Base-by-base conservation (phyloP, 768 basidiomycete genomes). In the Udeniomyces megalosporus region DNA sequence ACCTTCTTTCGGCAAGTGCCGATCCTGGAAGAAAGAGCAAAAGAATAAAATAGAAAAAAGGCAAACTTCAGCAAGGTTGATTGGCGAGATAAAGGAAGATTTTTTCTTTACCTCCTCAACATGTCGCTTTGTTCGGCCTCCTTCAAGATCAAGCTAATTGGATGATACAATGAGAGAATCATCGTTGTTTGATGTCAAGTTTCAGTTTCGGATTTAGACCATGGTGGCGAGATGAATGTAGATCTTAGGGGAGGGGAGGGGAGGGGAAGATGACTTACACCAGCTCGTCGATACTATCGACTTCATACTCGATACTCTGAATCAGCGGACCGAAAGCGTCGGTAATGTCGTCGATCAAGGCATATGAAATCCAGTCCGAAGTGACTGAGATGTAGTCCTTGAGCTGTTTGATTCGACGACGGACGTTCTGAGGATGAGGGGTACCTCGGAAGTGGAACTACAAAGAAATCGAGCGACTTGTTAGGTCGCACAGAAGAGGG, bases 311-410 rank as follows among this genome's bases (percentile, higher is more conserved):
- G 74, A 97, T 99, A 71, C 84, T 84, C 74, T 97, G 95, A 69
- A 99, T 97, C 62, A 99, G 80, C 4, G 95, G 95, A 15, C 95
- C 95, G 72, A 99, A 99, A 10, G 91, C 93, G 71, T 99, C 95
- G 52, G 95, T 97, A 73, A 99, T 97, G 75, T 99, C 95, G 75
- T 99, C 95, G 71, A 99, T 99, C 64, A 99, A 81, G 11, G 95
- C 95, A 69, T 99, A 99, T 4, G 92, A 96, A 67, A 99, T 99
- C 95, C 95, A 99, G 76, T 99, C 95, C 3, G 92, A 93, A 10
- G 95, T 97, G 70, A 97, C 95, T 66, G 81, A 85, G 73, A 99
- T 97, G 76, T 97, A 97, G 77, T 99, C 95, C 72, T 91, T 95
- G 66, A 99, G 85, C 71, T 97, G 95, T 75, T 95, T 97, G 70